Base-by-base conservation (phyloP, 192 early-diverging fungal genomes). In the Coemansia javaensis region DNA sequence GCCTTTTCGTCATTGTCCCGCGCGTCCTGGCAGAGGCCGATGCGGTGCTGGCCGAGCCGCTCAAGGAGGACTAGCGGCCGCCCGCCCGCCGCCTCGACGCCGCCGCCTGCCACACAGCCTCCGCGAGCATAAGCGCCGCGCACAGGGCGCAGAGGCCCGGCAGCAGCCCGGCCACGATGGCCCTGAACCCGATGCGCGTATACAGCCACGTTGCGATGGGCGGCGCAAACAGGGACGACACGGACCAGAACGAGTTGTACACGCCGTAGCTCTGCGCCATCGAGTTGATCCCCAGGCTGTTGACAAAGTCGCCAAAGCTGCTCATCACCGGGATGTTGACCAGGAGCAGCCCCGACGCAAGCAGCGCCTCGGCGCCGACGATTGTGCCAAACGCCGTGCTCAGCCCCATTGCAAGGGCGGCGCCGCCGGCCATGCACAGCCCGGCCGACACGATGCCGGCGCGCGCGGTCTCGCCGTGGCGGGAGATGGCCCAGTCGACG, bases 221-320 rank as follows among this genome's bases (percentile, higher is more conserved):
- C n/a, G 68, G 68, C 1, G 68, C 68, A 50, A 64, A 41, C 0
- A 47, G 47, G 1, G 52, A 55, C 12, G 68, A 55, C 14, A 64
- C 15, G n/a, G 68, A 53, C 68, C 68, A 72, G 31, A 64, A 59
- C 18, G 52, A 50, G 28, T 72, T 72, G 41, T 63, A 64, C 3
- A 72, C 39, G 18, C 68, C 61, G 18, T 72, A 72, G 30, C 56
- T 46, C 35, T 64, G 61, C 5, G 68, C 61, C 68, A 72, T 72
- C 20, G 68, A 72, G 32, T 64, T 56, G 12, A 64, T 39, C 5
- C 57, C 60, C 16, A 72, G 39, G 13, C 47, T 27, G 24, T 72
- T 72, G 34, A 72, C 68, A 56, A 72, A 72, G 21, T 72, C 68
- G 40, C 68, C 68, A 48, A 72, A 72, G 32, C 68, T 72, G 34